Evolutionary conservation across 805 yeast species (phyloP), one percentile per base, ranked within the genome.

Genomic region (Maudiozyma barnettii): DNA sequence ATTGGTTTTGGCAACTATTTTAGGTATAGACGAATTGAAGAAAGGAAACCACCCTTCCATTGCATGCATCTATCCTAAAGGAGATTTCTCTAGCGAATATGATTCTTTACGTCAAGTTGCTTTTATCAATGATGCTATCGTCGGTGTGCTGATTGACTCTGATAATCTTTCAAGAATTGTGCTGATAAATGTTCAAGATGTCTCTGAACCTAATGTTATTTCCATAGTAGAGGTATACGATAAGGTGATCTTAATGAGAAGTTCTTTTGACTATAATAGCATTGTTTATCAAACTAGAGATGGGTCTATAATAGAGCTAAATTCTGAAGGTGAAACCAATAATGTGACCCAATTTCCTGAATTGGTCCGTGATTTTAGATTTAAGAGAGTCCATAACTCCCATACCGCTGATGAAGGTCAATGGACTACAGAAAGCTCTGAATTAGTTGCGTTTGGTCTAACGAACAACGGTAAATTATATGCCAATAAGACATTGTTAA

Each of bases 401-500:
- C 36, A 48, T 12, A 45, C 49, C 9, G 50, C 52, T 42, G 61
- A 53, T 19, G 59, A 57, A 10, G 55, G 54, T n/a, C 61, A 60
- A 5, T 60, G 68, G 63, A 49, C 48, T 13, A 52, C 64, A 10
- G 52, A 47, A n/a, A 60, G 57, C 20, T 57, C 61, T 16, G 59
- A 60, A 39, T 45, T 60, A 30, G 63, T 68, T 14, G 80, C 81
- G 0, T 84, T 87, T 60, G 98, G 96, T 45, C 65, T 91, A 26
- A 75, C 95, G 0, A 66, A 76, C 5, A 78, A 74, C 51, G 97
- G 97, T 47, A 84, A 83, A 57, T 66, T 93, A 13, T 87, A 70
- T 61, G 81, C 80, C 3, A 79, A 82, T 53, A 74, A 73, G 0
- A 68, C 71, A 14, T 79, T 76, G 50, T 61, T 89, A 13, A 73